These are phyloP conservation scores for Dipteronia sinensis DNA, from an alignment of 345 rosid species.

Conservation along the genomic window DNA sequence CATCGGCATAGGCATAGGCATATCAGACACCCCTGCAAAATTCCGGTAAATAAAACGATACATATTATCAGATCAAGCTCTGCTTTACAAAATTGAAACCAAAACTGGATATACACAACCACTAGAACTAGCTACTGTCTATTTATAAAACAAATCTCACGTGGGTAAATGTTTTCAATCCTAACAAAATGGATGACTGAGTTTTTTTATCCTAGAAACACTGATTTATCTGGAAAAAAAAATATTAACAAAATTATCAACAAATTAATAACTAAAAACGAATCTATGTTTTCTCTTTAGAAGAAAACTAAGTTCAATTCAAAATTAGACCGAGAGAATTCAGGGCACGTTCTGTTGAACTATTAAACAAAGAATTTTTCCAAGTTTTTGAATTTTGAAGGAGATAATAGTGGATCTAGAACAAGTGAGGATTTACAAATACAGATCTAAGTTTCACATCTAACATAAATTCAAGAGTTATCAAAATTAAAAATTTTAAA, in stretches of 20 bases:
- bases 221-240: not conserved
- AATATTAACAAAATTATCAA: not conserved
- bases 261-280: not conserved
- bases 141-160: slow-evolving; percentile 20
- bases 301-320: not conserved
- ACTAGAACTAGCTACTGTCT: not conserved
- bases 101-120: not conserved
- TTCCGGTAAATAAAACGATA: slow-evolving; percentile 16
- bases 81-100: not conserved
- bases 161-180: not conserved
- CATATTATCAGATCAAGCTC: slow-evolving; percentile 13
- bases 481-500: too few species aligned
- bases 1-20: not conserved
- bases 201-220: not conserved
- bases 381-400: slow-evolving; percentile 23
- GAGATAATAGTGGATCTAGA: slow-evolving; percentile 28
- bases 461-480: not conserved
- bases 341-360: slow-evolving; percentile 20
- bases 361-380: slow-evolving; percentile 28
- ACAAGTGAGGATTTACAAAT: not conserved
- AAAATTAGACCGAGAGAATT: not conserved
- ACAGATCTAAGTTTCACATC: slow-evolving; percentile 7
- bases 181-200: not conserved
- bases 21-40: slow-evolving; percentile 36
- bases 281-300: not conserved